These are phyloP conservation scores for Oryza meyeriana DNA, from an alignment of 176 grass and related monocot species.

Conservation along the genomic window DNA sequence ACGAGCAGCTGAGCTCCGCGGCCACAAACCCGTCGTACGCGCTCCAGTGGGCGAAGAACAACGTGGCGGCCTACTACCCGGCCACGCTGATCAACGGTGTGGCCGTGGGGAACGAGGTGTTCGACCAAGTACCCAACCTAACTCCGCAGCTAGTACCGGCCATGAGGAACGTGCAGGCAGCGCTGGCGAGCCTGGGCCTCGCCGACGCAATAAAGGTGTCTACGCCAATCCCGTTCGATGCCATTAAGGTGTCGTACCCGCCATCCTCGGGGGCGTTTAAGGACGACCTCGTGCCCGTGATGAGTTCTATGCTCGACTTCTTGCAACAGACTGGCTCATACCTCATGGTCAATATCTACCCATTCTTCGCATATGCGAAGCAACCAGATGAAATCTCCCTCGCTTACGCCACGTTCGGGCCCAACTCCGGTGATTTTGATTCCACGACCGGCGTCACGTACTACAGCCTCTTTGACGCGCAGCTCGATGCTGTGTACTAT, in stretches of 20 bases:
- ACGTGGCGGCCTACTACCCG: conserved; percentile 45
- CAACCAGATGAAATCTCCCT: conserved; percentile 39
- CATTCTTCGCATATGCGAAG: conserved; percentile 41
- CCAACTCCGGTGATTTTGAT: conserved; percentile 27
- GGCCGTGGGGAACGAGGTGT: conserved; percentile 68
- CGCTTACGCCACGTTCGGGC: conserved; percentile 57
- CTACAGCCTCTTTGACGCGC: conserved; percentile 60
- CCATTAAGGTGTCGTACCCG: conserved; percentile 37
- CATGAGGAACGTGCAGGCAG: conserved; percentile 14
- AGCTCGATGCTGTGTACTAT: conserved; percentile 49
- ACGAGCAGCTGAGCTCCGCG: conserved; percentile 30
- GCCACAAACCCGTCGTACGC: conserved; percentile 26
- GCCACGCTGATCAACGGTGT: conserved; percentile 47
- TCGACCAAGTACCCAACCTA: background rate
- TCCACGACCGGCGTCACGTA: conserved; percentile 24
- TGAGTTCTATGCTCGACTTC: conserved; percentile 48
- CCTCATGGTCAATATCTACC: conserved; percentile 44
- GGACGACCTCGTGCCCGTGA: conserved; percentile 37
- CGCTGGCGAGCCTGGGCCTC: conserved; percentile 28
- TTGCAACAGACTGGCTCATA: background rate
- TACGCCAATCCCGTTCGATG: conserved; percentile 44
- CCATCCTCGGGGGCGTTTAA: conserved; percentile 42
- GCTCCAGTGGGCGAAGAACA: conserved; percentile 35
- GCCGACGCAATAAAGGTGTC: conserved; percentile 51
- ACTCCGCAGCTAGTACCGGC: background rate